phyloP scores from a whole-genome alignment of 176 grass and related monocot genomes.

The Tuctoria greenei region DNA sequence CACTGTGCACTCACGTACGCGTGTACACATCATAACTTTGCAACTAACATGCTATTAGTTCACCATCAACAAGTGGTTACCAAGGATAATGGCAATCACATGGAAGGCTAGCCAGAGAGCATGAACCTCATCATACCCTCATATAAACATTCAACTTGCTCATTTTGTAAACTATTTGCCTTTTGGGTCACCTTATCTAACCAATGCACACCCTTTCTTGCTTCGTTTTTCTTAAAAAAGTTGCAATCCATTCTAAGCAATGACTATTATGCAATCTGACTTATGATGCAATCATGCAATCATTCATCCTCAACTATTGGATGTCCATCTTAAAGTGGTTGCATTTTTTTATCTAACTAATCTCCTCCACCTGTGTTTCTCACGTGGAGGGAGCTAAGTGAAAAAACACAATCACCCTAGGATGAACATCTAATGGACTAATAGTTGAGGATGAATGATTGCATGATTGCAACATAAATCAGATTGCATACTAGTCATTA shows the following conservation, averaged over 20 bases:
- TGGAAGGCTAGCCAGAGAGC: neutral
- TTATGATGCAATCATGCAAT: too few relatives aligned
- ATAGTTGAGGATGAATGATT: too few relatives aligned
- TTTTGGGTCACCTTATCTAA: conserved; percentile 8
- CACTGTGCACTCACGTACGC: conserved; percentile 13
- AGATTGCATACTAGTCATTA: too few relatives aligned
- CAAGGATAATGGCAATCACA: conserved; percentile 34
- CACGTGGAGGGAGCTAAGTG: too few relatives aligned
- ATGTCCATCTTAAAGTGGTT: too few relatives aligned
- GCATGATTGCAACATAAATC: too few relatives aligned
- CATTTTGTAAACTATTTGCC: conserved; percentile 24
- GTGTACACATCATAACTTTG: conserved; percentile 7
- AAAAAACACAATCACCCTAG: too few relatives aligned
- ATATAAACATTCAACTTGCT: conserved; percentile 23
- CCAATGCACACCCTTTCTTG: neutral
- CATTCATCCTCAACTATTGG: too few relatives aligned
- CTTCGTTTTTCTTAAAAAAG: neutral
- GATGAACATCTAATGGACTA: too few relatives aligned
- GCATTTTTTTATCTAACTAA: too few relatives aligned
- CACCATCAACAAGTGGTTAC: conserved; percentile 15
- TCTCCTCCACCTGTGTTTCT: too few relatives aligned
- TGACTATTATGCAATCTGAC: too few relatives aligned
- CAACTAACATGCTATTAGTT: conserved; percentile 6
- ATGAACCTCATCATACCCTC: conserved; percentile 3
- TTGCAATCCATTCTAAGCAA: conserved; percentile 12